These are phyloP conservation scores for Lithocarpus polystachyus DNA, from an alignment of 306 rosid genomes.

Conservation along the genomic window DNA sequence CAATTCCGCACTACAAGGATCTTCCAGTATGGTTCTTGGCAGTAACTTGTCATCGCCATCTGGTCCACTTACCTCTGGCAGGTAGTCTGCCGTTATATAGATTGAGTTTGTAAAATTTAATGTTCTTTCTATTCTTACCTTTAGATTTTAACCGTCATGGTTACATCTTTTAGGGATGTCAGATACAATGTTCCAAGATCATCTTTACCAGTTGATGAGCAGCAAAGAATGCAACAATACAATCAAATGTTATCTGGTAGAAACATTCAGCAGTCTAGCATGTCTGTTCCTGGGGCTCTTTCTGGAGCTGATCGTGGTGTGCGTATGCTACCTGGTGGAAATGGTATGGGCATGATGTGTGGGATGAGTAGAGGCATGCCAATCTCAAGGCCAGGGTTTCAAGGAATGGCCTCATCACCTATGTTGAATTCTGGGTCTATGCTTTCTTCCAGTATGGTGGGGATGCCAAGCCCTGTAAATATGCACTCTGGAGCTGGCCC, in stretches of 20 bases:
- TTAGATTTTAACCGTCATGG: background rate
- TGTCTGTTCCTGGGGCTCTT: slow-evolving; percentile 64
- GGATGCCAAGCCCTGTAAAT: slow-evolving; percentile 76
- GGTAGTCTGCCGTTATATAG: slow-evolving; percentile 46
- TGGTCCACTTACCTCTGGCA: slow-evolving; percentile 51
- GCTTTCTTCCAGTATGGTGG: slow-evolving; percentile 78
- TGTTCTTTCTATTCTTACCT: background rate
- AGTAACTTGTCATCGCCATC: slow-evolving; percentile 61
- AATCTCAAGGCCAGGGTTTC: slow-evolving; percentile 81
- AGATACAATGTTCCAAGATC: slow-evolving; percentile 70
- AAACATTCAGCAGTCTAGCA: slow-evolving; percentile 66
- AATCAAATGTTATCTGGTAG: slow-evolving; percentile 74
- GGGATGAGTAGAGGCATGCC: slow-evolving; percentile 78
- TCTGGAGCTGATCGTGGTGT: slow-evolving; percentile 88
- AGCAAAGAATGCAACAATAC: slow-evolving; percentile 82
- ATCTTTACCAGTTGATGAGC: slow-evolving; percentile 83
- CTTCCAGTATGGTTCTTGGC: slow-evolving; percentile 68
- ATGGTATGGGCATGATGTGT: slow-evolving; percentile 78
- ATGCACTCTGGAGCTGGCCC: slow-evolving; percentile 80
- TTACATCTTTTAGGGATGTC: slow-evolving; percentile 52
- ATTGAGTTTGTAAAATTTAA: slow-evolving; percentile 4
- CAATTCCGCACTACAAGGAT: slow-evolving; percentile 65
- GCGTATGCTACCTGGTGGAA: slow-evolving; percentile 76
- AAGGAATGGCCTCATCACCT: slow-evolving; percentile 69
- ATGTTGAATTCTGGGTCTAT: slow-evolving; percentile 71